These are phyloP conservation scores for Hypoxylon sp. DNA, from an alignment of 2,329 filamentous ascomycete species.

Conservation along the genomic window DNA sequence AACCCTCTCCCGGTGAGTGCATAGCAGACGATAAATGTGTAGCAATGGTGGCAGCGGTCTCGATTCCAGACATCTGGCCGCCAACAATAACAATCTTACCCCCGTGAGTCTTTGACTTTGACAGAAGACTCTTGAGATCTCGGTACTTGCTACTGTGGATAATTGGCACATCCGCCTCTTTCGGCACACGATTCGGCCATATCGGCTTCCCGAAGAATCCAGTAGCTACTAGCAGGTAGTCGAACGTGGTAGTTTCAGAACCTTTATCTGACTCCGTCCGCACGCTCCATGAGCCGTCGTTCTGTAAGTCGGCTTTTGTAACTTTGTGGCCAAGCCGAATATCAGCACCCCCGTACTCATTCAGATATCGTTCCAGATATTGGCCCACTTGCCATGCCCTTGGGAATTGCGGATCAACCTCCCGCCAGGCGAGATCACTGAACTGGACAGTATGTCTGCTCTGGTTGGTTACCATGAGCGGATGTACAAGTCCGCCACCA, in stretches of 20 bases:
- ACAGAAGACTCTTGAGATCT: slow-evolving; percentile 65
- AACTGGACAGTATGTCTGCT: slow-evolving; percentile 82
- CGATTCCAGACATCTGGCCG: slow-evolving; percentile 86
- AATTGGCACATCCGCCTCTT: slow-evolving; percentile 62
- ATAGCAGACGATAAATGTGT: slow-evolving; percentile 76
- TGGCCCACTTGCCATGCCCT: slow-evolving; percentile 82
- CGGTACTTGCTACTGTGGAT: slow-evolving; percentile 80
- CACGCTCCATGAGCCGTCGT: slow-evolving; percentile 60
- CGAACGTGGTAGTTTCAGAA: slow-evolving; percentile 69
- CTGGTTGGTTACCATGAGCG: slow-evolving; percentile 80
- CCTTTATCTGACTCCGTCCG: slow-evolving; percentile 55
- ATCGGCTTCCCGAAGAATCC: slow-evolving; percentile 80
- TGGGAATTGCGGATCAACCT: slow-evolving; percentile 75
- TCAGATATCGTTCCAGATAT: slow-evolving; percentile 77
- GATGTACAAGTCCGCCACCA: slow-evolving; percentile 69
- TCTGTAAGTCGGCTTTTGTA: slow-evolving; percentile 57
- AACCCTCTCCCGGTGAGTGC: slow-evolving; percentile 65
- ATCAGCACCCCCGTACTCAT: slow-evolving; percentile 66
- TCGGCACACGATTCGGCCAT: slow-evolving; percentile 63
- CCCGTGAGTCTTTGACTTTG: slow-evolving; percentile 54
- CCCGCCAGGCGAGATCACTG: slow-evolving; percentile 80
- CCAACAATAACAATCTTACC: slow-evolving; percentile 81
- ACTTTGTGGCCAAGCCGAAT: slow-evolving; percentile 67
- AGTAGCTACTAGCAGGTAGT: slow-evolving; percentile 79
- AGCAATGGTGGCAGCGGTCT: slow-evolving; percentile 81